Conservation (phyloP, 331 rosid species). For the Stylosanthes scabra region DNA sequence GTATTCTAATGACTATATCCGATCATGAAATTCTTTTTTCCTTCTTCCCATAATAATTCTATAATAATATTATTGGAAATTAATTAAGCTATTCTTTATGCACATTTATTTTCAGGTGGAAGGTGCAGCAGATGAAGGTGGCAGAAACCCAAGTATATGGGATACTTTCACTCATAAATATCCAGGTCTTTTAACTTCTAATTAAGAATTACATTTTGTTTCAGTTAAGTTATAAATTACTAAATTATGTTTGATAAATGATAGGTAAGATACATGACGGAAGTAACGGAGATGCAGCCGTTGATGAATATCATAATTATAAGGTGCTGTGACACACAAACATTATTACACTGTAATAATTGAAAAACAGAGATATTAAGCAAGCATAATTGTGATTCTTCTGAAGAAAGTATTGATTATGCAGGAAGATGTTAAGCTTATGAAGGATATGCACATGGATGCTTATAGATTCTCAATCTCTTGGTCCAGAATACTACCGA, state of each 20-base stretch:
- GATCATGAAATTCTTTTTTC: too few relatives aligned
- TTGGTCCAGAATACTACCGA: slow-evolving; percentile 64
- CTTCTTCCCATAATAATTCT: background rate
- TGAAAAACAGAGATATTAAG: background rate
- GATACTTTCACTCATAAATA: slow-evolving; percentile 25
- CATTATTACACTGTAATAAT: too few relatives aligned
- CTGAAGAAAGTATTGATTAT: background rate
- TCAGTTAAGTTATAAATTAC: too few relatives aligned
- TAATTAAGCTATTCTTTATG: background rate
- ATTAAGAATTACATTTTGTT: too few relatives aligned
- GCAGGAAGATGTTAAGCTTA: slow-evolving; percentile 56
- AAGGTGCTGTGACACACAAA: slow-evolving; percentile 38
- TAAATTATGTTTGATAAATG: background rate
- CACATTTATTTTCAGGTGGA: slow-evolving; percentile 24
- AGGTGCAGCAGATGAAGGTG: slow-evolving; percentile 23
- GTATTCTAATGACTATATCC: background rate
- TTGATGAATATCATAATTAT: slow-evolving; percentile 58
- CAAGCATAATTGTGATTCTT: too few relatives aligned
- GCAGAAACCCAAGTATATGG: slow-evolving; percentile 30
- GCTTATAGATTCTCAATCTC: slow-evolving; percentile 64
- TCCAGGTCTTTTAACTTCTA: slow-evolving; percentile 2
- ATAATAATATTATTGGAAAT: background rate
- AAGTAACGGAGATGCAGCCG: slow-evolving; percentile 54
- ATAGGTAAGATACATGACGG: slow-evolving; percentile 55
- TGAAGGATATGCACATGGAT: slow-evolving; percentile 57